Conservation (phyloP, 176 grass and related monocot species). For the Urochloa ruziziensis region DNA sequence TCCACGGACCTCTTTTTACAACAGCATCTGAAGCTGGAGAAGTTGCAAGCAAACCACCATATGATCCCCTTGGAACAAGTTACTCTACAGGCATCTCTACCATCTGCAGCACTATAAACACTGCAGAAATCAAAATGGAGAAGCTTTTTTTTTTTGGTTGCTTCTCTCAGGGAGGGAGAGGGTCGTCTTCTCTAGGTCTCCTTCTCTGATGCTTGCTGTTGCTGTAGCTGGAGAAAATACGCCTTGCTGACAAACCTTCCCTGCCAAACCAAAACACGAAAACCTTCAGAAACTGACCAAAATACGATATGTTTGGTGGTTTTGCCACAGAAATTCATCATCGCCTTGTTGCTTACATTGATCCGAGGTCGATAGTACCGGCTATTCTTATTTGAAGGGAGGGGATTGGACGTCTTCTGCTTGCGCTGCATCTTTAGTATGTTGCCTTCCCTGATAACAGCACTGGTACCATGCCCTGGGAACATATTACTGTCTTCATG, state of each 20-base stretch:
- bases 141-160: neutral
- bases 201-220: slow-evolving; percentile 37
- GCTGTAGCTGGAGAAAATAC: slow-evolving; percentile 45
- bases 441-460: slow-evolving; percentile 58
- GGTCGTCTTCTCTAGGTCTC: slow-evolving; percentile 30
- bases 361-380: slow-evolving; percentile 80
- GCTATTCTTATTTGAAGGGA: slow-evolving; percentile 68
- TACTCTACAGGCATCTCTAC: slow-evolving; percentile 41
- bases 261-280: slow-evolving; percentile 44
- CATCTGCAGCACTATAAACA: slow-evolving; percentile 33
- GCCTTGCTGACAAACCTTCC: slow-evolving; percentile 81
- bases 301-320: neutral
- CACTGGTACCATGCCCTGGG: slow-evolving; percentile 32
- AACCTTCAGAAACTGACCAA: neutral
- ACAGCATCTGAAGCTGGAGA: slow-evolving; percentile 13
- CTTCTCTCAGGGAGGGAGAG: slow-evolving; percentile 18
- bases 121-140: slow-evolving; percentile 23
- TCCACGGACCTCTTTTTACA: slow-evolving; percentile 1
- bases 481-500: slow-evolving; percentile 62
- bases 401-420: slow-evolving; percentile 68
- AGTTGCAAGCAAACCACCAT: neutral
- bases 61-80: slow-evolving; percentile 11
- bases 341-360: slow-evolving; percentile 65
- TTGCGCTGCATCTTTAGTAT: slow-evolving; percentile 61
- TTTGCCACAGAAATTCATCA: neutral